Conservation (phyloP, 1,139 yeast genomes). For the Saccharomyces hybrid region DNA sequence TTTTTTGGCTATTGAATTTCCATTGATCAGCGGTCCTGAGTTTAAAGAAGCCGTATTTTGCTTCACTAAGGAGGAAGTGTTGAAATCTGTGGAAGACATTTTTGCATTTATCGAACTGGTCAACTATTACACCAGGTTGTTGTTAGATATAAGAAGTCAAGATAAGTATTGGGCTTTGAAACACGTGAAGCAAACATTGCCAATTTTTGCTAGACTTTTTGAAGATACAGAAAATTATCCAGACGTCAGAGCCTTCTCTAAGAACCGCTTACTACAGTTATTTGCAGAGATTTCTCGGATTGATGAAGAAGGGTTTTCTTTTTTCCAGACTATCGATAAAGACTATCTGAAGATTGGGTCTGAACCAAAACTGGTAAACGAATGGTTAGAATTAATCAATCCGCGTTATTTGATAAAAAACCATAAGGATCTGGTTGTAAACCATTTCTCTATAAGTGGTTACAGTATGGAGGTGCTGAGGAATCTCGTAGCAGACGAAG, state of each 20-base stretch:
- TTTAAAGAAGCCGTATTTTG: slow-evolving; percentile 23
- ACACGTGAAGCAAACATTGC: slow-evolving; percentile 12
- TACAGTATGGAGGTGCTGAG: slow-evolving; percentile 25
- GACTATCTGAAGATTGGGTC: slow-evolving; percentile 19
- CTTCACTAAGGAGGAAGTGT: slow-evolving; percentile 14
- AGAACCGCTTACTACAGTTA: slow-evolving; percentile 19
- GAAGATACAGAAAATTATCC: slow-evolving; percentile 14
- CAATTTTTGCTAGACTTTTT: slow-evolving; percentile 23
- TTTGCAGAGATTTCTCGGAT: slow-evolving; percentile 29
- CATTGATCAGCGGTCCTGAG: slow-evolving; percentile 20
- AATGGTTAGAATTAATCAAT: slow-evolving; percentile 28
- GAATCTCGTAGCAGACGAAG: slow-evolving; percentile 22
- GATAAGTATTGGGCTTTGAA: slow-evolving; percentile 17
- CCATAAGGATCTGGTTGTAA: slow-evolving; percentile 19
- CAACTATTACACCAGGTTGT: slow-evolving; percentile 24
- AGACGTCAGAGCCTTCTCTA: slow-evolving; percentile 19
- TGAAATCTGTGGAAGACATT: slow-evolving; percentile 22
- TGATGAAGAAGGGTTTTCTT: slow-evolving; percentile 11
- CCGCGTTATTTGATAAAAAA: slow-evolving; percentile 27
- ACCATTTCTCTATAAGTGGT: slow-evolving; percentile 16
- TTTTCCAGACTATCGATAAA: slow-evolving; percentile 23
- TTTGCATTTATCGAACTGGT: slow-evolving; percentile 27
- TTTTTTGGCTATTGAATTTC: slow-evolving; percentile 23
- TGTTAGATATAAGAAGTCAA: slow-evolving; percentile 13
- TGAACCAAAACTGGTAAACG: slow-evolving; percentile 14